Percentiles rank a stretch among this genome's conserved stretches.
These are phyloP conservation scores for Paracamarosporium sp. DNA, from an alignment of 2,329 filamentous ascomycete species.

Conservation along the genomic window DNA sequence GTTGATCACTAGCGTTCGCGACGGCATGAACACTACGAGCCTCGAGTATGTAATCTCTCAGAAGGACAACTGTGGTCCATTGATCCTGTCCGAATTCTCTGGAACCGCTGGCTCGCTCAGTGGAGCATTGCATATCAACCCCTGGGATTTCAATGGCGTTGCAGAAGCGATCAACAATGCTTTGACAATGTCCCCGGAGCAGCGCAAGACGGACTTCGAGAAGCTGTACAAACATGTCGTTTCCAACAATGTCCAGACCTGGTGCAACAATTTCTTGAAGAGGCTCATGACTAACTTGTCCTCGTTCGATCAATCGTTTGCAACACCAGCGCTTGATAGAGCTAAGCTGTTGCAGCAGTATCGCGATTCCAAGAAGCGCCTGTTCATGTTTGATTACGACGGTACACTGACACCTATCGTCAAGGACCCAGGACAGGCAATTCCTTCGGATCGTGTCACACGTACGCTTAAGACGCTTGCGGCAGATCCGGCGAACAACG, in stretches of 20 bases:
- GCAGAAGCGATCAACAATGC: slow-evolving; percentile 83
- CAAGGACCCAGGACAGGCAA: slow-evolving; percentile 84
- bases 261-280: slow-evolving; percentile 81
- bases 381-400: slow-evolving; percentile 99
- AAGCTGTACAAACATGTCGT: slow-evolving; percentile 84
- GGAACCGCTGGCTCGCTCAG: slow-evolving; percentile 86
- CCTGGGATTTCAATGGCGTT: slow-evolving; percentile 87
- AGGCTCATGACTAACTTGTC: slow-evolving; percentile 81
- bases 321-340: slow-evolving; percentile 83
- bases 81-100: slow-evolving; percentile 96
- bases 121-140: slow-evolving; percentile 94
- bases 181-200: slow-evolving; percentile 73
- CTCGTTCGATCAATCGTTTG: slow-evolving; percentile 74
- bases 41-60: slow-evolving; percentile 95
- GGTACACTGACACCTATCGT: slow-evolving; percentile 95
- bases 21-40: slow-evolving; percentile 98
- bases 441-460: slow-evolving; percentile 84
- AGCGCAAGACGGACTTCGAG: slow-evolving; percentile 72
- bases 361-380: slow-evolving; percentile 73
- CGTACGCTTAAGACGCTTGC: slow-evolving; percentile 80
- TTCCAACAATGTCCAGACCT: slow-evolving; percentile 83
- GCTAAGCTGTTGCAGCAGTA: slow-evolving; percentile 76
- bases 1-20: slow-evolving; percentile 91
- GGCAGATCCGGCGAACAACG: slow-evolving; percentile 79
- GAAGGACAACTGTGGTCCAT: slow-evolving; percentile 81